Evolutionary conservation across 1,284 basidiomycete species (phyloP).

Genomic region (Marasmius sp.): DNA sequence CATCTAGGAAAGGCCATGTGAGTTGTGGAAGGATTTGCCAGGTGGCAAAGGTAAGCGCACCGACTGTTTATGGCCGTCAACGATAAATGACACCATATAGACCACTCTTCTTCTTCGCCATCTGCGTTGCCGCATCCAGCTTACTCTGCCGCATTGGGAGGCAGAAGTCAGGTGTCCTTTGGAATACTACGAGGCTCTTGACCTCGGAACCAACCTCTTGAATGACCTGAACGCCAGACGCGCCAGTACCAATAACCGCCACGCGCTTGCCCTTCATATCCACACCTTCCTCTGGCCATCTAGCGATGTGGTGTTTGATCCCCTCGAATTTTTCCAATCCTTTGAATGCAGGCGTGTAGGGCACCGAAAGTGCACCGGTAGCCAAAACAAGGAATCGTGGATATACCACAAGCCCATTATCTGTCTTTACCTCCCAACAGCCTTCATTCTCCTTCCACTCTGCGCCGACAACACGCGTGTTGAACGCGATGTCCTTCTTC

Average conservation of each 20-base stretch:
- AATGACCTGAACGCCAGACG: background rate
- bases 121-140: no score
- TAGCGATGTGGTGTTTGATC: background rate
- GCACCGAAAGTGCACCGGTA: background rate
- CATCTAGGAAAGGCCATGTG: background rate
- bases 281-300: slow-evolving; percentile 1
- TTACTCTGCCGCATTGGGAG: background rate
- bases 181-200: background rate
- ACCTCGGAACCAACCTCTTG: background rate
- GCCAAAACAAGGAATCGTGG: slow-evolving; percentile 17
- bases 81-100: background rate
- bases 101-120: background rate
- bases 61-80: background rate
- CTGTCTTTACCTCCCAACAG: slow-evolving; percentile 21
- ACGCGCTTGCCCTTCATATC: slow-evolving; percentile 2
- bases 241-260: background rate
- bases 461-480: no score
- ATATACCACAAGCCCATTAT: slow-evolving; percentile 16
- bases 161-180: background rate
- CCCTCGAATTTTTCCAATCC: slow-evolving; percentile 3
- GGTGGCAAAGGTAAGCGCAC: background rate
- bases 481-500: slow-evolving; percentile 24
- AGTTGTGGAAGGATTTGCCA: background rate
- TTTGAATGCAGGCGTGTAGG: background rate
- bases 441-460: slow-evolving; percentile 16